phyloP scores from a whole-genome alignment of 768 basidiomycete species.

The Gymnopilus junonius region DNA sequence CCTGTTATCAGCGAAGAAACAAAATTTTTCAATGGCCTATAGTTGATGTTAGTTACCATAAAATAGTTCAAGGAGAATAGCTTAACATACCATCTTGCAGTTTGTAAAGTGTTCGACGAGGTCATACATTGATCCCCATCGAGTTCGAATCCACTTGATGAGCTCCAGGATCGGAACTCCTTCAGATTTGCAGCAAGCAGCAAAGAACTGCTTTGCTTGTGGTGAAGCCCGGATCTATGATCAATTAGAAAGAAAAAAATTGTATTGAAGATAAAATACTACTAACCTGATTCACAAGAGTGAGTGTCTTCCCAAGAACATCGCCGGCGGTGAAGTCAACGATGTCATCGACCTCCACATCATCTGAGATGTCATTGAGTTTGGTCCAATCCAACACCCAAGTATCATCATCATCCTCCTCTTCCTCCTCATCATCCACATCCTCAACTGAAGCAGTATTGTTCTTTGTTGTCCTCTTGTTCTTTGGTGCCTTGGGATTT shows the following conservation, averaged over 20 bases:
- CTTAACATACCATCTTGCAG: background rate
- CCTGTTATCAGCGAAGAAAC: background rate
- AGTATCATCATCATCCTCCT: background rate
- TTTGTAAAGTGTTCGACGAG: background rate
- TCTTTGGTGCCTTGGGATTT: background rate
- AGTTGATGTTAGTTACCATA: background rate
- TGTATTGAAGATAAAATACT: background rate
- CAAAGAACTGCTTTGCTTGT: background rate
- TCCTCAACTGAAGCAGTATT: background rate
- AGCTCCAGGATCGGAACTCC: background rate
- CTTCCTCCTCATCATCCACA: background rate
- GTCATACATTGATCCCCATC: constrained; percentile 3
- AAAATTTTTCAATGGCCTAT: background rate
- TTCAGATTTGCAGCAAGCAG: background rate
- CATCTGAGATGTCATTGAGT: background rate
- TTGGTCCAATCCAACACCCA: background rate
- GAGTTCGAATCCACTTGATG: background rate
- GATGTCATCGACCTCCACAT: background rate
- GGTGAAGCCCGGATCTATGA: background rate
- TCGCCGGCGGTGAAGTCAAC: background rate
- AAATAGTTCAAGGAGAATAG: background rate
- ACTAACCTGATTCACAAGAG: constrained; percentile 1
- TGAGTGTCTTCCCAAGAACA: background rate
- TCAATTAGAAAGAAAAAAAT: background rate
- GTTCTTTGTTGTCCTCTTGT: background rate